phyloP scores from a whole-genome alignment of 1,139 yeast genomes.

The Lodderomyces beijingensis region DNA sequence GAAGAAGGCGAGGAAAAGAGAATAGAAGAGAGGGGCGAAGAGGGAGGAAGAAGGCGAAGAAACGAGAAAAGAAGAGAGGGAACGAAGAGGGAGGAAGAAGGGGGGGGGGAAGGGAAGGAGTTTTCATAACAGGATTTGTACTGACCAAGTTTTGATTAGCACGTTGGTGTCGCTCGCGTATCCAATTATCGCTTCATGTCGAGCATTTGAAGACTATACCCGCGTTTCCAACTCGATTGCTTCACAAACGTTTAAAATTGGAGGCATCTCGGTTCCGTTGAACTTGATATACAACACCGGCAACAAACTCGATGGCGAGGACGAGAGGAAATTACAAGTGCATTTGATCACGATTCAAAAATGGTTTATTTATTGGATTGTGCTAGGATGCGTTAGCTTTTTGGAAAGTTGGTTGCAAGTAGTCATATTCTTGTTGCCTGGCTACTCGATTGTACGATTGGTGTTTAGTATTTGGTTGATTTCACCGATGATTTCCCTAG shows the following conservation, averaged over 20 bases:
- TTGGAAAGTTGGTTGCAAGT: conserved; percentile 27
- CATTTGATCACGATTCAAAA: conserved; percentile 44
- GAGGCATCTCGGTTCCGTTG: conserved; percentile 32
- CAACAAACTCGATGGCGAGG: conserved; percentile 6
- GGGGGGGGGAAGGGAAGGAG: background rate
- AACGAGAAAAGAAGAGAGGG: background rate
- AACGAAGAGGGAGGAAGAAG: background rate
- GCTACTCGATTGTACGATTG: conserved; percentile 39
- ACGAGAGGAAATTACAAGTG: conserved; percentile 19
- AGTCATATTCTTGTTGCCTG: conserved; percentile 41
- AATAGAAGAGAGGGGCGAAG: background rate
- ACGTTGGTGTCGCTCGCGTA: conserved; percentile 39
- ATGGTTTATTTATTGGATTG: conserved; percentile 60
- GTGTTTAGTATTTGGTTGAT: conserved; percentile 51
- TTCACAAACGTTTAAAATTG: conserved; percentile 25
- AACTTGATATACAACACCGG: conserved; percentile 7
- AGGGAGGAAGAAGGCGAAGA: background rate
- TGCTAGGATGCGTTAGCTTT: conserved; percentile 32
- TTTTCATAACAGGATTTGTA: background rate
- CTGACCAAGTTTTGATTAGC: conserved; percentile 5
- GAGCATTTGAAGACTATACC: conserved; percentile 44
- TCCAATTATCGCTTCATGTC: conserved; percentile 52
- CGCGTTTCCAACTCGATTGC: conserved; percentile 20
- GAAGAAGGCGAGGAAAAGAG: background rate
- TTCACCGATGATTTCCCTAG: conserved; percentile 33